Evolutionary conservation across 2,329 filamentous ascomycete species (phyloP).

Genomic region (Curvularia eragrostidis): DNA sequence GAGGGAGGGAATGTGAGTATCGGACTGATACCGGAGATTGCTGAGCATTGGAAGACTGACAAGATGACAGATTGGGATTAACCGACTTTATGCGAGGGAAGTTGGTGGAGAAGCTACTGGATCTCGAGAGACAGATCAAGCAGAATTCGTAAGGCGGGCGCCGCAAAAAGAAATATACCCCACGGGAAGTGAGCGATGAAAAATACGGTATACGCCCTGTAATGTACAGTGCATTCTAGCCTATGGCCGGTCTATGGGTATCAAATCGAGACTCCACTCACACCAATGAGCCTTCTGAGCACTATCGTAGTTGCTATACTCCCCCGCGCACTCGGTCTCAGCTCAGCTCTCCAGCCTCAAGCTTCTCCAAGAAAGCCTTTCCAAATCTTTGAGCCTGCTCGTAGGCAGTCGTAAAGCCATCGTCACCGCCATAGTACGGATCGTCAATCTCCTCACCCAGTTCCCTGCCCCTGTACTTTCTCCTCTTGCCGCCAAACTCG

Average conservation of each 20-base stretch:
- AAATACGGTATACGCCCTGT: neutral
- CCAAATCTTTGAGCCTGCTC: conserved; percentile 82
- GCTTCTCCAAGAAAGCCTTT: conserved; percentile 73
- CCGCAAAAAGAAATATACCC: neutral
- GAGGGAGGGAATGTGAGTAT: conserved; percentile 59
- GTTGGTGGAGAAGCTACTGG: conserved; percentile 26
- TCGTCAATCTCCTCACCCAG: conserved; percentile 59
- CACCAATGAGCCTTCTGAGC: neutral
- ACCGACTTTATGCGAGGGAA: conserved; percentile 34
- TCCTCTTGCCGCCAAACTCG: conserved; percentile 69
- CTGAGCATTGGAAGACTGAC: conserved; percentile 3
- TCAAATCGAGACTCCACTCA: conserved; percentile 19
- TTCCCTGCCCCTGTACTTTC: conserved; percentile 17
- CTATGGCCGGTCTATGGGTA: conserved; percentile 26
- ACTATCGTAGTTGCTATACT: neutral
- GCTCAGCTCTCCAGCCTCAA: conserved; percentile 49
- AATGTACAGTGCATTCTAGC: conserved; percentile 7
- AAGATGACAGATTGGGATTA: conserved; percentile 21
- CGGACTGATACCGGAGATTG: conserved; percentile 45
- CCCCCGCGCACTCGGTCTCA: conserved; percentile 8
- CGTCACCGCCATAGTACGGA: conserved; percentile 76
- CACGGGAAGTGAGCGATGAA: neutral
- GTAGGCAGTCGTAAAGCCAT: conserved; percentile 63
- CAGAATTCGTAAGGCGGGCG: conserved; percentile 11
- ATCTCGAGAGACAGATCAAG: conserved; percentile 32